Percentiles rank a stretch among this genome's conserved stretches.
Evolutionary conservation across 768 basidiomycete genomes (phyloP).

Genomic region (Atractiella rhizophila): DNA sequence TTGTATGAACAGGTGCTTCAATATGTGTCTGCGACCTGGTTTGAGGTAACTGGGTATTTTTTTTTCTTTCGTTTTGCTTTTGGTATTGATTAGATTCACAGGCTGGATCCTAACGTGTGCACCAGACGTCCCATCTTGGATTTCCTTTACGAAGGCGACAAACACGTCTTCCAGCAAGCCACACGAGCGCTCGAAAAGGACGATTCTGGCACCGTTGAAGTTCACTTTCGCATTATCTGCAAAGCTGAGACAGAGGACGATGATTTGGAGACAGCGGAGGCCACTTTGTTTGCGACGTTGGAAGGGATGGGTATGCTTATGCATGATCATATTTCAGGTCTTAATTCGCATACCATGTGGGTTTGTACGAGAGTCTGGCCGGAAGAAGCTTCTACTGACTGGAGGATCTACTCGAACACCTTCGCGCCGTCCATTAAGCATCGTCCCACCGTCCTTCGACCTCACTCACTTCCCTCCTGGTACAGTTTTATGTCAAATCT

Average conservation of each 20-base stretch:
- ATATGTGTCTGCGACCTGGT: too few species aligned
- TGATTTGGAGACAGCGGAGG: too few species aligned
- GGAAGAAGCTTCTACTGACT: too few species aligned
- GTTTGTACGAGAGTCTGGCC: too few species aligned
- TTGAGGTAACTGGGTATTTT: too few species aligned
- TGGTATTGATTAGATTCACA: conserved; percentile 23
- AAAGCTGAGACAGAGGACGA: too few species aligned
- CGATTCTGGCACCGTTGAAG: conserved; percentile 80
- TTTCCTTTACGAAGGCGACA: conserved; percentile 52
- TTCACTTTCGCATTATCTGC: conserved; percentile 64
- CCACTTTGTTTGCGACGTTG: conserved; percentile 41
- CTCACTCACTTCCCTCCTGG: too few species aligned
- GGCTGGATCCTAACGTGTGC: conserved; percentile 57
- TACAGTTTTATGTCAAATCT: conserved; percentile 81
- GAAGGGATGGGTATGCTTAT: conserved; percentile 98
- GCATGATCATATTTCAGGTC: conserved; percentile 70
- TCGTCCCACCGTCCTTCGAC: too few species aligned
- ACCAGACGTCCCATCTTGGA: conserved; percentile 56
- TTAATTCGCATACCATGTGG: conserved; percentile 87
- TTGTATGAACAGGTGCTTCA: too few species aligned
- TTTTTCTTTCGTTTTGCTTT: too few species aligned
- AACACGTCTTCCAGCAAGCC: conserved; percentile 60
- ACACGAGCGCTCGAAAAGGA: conserved; percentile 62
- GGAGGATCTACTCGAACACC: too few species aligned
- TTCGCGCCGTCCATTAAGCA: too few species aligned